Evolutionary conservation across 169 alveolate genomes (phyloP).

Genomic region (Plasmodium inui): DNA sequence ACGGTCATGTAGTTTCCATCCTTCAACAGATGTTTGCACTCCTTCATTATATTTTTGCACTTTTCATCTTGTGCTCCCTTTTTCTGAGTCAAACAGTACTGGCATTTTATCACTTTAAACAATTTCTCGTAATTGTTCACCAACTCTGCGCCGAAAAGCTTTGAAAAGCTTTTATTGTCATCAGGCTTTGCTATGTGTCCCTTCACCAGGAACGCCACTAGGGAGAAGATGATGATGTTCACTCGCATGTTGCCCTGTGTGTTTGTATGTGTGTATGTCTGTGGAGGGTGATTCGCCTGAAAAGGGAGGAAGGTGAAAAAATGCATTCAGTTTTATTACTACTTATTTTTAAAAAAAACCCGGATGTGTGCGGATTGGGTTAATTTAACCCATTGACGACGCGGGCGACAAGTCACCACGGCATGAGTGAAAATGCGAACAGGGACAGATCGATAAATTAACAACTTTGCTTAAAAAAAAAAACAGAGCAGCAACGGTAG

Average conservation of each 20-base stretch:
- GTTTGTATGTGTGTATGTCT: neutral
- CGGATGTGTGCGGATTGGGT: neutral
- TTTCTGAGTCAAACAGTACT: constrained; percentile 4
- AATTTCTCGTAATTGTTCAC: constrained; percentile 43
- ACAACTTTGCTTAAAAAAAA: neutral
- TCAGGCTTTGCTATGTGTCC: neutral
- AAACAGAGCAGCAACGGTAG: neutral
- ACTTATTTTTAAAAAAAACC: neutral
- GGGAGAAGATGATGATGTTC: neutral
- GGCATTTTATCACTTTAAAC: constrained; percentile 38
- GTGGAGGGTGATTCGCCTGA: neutral
- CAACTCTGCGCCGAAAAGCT: neutral
- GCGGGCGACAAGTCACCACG: neutral
- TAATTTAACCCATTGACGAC: neutral
- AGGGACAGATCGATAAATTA: neutral
- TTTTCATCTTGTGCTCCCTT: neutral
- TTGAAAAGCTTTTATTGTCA: neutral
- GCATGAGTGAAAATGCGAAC: neutral
- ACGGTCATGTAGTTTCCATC: neutral
- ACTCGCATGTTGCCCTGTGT: neutral
- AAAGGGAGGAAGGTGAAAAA: neutral
- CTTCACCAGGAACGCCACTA: neutral
- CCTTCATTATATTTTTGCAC: constrained; percentile 16
- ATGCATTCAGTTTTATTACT: neutral
- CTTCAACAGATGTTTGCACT: constrained; percentile 10